Evolutionary conservation across 2,329 filamentous ascomycete species (phyloP).

Genomic region (Pseudogymnoascus sp.): DNA sequence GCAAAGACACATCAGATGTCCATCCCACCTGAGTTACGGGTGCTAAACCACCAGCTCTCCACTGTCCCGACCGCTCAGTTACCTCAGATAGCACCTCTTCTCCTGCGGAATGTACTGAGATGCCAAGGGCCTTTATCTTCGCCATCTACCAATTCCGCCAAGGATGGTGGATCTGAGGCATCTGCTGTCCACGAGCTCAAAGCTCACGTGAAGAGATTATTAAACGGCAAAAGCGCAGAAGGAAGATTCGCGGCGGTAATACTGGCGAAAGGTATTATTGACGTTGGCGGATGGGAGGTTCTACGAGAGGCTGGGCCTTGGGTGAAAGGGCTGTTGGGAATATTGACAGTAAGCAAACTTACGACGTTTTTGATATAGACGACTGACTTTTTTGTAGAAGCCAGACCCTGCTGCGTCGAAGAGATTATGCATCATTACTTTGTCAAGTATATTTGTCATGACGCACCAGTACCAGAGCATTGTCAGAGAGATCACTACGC

Average conservation of each 20-base stretch:
- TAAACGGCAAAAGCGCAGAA: constrained; percentile 67
- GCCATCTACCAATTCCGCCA: constrained; percentile 49
- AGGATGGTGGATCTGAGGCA: constrained; percentile 54
- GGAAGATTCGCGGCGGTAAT: constrained; percentile 71
- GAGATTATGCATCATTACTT: constrained; percentile 64
- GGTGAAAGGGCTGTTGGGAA: constrained; percentile 65
- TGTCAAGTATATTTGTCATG: constrained; percentile 76
- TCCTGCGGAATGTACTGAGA: constrained; percentile 52
- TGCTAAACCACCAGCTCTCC: constrained; percentile 61
- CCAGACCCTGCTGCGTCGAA: constrained; percentile 68
- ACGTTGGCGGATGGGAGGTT: constrained; percentile 77
- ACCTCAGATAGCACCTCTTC: constrained; percentile 60
- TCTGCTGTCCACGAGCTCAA: constrained; percentile 73
- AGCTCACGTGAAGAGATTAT: constrained; percentile 65
- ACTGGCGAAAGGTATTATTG: constrained; percentile 71
- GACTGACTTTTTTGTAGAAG: constrained; percentile 46
- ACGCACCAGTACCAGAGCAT: constrained; percentile 77
- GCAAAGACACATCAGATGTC: constrained; percentile 19
- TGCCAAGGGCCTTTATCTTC: constrained; percentile 55
- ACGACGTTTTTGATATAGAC: neutral
- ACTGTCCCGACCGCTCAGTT: constrained; percentile 65
- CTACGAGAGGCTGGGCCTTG: constrained; percentile 65
- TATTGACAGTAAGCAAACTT: constrained; percentile 52
- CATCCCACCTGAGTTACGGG: constrained; percentile 48
- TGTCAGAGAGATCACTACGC: constrained; percentile 79